These are phyloP conservation scores for Didymella arachidicola DNA, from an alignment of 2,329 filamentous ascomycete species.

Conservation along the genomic window DNA sequence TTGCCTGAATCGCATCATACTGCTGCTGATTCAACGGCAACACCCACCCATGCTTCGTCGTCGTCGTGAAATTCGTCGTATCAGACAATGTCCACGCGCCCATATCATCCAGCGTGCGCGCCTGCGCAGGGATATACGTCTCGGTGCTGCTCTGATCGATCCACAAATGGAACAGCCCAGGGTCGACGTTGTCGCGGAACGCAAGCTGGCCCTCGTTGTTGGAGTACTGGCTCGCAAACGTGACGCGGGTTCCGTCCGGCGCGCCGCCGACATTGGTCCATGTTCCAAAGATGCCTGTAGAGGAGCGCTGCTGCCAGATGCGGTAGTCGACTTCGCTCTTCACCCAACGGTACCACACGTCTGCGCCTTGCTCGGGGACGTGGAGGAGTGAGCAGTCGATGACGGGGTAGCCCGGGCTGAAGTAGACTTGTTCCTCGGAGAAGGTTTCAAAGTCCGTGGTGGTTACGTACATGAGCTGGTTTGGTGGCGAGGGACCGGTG, in stretches of 20 bases:
- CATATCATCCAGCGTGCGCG: conserved; percentile 19
- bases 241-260: conserved; percentile 15
- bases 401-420: conserved; percentile 16
- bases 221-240: conserved; percentile 11
- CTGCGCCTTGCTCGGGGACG: conserved; percentile 13
- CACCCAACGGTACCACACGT: conserved; percentile 20
- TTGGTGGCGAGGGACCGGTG: conserved; percentile 8
- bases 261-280: conserved; percentile 16
- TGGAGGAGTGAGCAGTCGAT: conserved; percentile 17
- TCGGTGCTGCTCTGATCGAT: conserved; percentile 19
- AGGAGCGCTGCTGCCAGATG: conserved; percentile 19
- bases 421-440: conserved; percentile 16
- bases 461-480: conserved; percentile 19
- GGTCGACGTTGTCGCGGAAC: conserved; percentile 11
- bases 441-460: conserved; percentile 17
- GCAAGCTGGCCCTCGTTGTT: conserved; percentile 19
- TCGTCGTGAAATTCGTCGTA: conserved; percentile 11
- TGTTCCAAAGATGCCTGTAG: conserved; percentile 6
- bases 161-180: conserved; percentile 14
- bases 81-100: conserved; percentile 11
- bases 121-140: conserved; percentile 17
- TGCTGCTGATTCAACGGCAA: conserved; percentile 8
- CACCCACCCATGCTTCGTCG: conserved; percentile 16
- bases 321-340: conserved; percentile 18
- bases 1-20: conserved; percentile 3